Base-by-base conservation (phyloP, 768 basidiomycete species). In the Gelatoporia subvermispora region DNA sequence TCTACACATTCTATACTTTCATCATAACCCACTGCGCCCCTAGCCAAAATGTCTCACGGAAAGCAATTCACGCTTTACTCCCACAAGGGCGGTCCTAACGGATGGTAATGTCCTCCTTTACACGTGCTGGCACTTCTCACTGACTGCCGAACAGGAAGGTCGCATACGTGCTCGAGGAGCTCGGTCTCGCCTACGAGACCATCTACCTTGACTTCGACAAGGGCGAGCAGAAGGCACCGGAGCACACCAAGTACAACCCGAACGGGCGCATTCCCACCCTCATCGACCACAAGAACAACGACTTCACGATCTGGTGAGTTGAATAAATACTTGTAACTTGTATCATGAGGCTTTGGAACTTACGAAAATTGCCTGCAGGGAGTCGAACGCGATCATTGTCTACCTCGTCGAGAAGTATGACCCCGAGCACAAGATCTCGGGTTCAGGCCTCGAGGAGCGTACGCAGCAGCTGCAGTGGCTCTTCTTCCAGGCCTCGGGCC, bases 331-430 rank as follows among this genome's bases (percentile, higher is more conserved):
- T 64, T 62, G 54, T 54, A 18, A 9, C 40, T 20, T 13, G n/a
- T 20, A 4, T 10, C 3, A 35, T 40, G 2, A 21, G n/a, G 34
- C 38, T 5, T 17, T 28, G 25, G 15, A 17, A 21, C 8, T 41
- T 4, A 21, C 4, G 20, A 24, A 3, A 8, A 18, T 11, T 5
- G 24, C 35, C 24, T 3, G 23, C 13, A 51, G 49, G 47, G 66
- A 67, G 50, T 53, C 59, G n/a, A 64, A 62, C 28, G 70, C 70
- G 41, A 70, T 74, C 49, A 44, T 72, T 28, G 48, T 67, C 2
- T 74, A 71, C 58, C 59, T 75, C 35, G 58, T 60, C 21, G 66
- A 70, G 50, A 59, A 65, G 43, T 73, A 73, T 51, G 75, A 76
- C 54, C 53, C 41, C 15, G 68, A 71, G 18, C 48, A 61, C 61